Evolutionary conservation across 768 basidiomycete species (phyloP).

Genomic region (Asterophora parasitica): DNA sequence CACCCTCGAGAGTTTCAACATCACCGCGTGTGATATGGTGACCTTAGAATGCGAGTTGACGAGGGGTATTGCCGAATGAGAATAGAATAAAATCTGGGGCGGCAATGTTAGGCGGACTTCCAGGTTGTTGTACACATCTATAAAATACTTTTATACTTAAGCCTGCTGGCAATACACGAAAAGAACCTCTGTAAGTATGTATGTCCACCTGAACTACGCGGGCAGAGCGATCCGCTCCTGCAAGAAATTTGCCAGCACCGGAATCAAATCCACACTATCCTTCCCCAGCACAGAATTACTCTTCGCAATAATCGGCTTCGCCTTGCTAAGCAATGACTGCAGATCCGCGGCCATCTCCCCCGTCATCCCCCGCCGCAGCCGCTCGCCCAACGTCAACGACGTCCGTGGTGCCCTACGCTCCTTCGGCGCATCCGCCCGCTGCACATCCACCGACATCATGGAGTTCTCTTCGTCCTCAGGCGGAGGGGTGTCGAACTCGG

Average conservation of each 20-base stretch:
- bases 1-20: too few relatives aligned
- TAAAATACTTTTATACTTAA: neutral
- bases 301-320: conserved; percentile 60
- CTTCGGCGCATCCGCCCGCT: conserved; percentile 19
- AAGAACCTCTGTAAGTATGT: neutral
- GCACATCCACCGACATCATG: conserved; percentile 34
- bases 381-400: conserved; percentile 54
- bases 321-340: conserved; percentile 58
- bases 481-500: conserved; percentile 50
- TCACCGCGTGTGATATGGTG: too few relatives aligned
- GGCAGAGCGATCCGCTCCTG: conserved; percentile 48
- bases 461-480: conserved; percentile 38
- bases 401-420: conserved; percentile 38
- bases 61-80: too few relatives aligned
- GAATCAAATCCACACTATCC: conserved; percentile 49
- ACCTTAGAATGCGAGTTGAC: too few relatives aligned
- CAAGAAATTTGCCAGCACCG: conserved; percentile 59
- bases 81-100: too few relatives aligned
- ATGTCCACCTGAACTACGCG: conserved; percentile 2
- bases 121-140: conserved; percentile 1
- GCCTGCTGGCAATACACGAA: neutral
- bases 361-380: conserved; percentile 70
- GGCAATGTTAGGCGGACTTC: too few relatives aligned
- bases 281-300: conserved; percentile 45
- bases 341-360: conserved; percentile 76